Evolutionary conservation across 305 asterid genomes (phyloP), one percentile per base, ranked within the genome.

Genomic region (Fraxinus paxiana): DNA sequence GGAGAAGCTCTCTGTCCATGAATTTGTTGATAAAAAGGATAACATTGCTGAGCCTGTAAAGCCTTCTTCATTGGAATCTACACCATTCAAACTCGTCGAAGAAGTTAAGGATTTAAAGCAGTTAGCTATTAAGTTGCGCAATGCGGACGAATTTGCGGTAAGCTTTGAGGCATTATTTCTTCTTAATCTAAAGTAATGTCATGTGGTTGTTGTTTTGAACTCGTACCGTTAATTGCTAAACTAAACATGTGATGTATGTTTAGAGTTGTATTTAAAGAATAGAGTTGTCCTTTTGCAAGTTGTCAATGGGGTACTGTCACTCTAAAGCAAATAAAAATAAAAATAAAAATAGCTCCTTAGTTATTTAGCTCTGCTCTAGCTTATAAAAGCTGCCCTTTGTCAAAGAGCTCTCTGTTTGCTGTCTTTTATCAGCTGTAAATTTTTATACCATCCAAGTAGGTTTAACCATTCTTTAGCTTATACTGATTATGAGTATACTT

Each of bases 81-180:
- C 98, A 38, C 98, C 98, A 73, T 94, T 96, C 81, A 89, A 79
- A 75, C 73, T 88, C 81, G 98, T 96, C 79, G 91, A 91, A 85
- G 97, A 94, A 3, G 94, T 94, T 75, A 96, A 96, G 87, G 99
- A 92, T 81, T 85, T 96, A 90, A 96, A 91, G 91, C 92, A 85
- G 87, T 80, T 96, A 56, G 98, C 97, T 73, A 74, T 82, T 79
- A 94, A 92, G 87, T 90, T 96, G 82, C 91, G 90, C 12, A 79
- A 37, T 72, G 96, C 85, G 84, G 88, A 93, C 83, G 99, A 94
- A 83, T 94, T 96, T 90, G 98, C 99, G 92, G 99, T 95, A 93
- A 82, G 24, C 43, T 71, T 51, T 83, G 56, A 46, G 28, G 34
- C 59, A 77, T 78, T 8, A 77, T 8, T 37, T 81, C 51, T 75